phyloP scores from a whole-genome alignment of 2,329 filamentous ascomycete genomes.

The Xylaria sp. region DNA sequence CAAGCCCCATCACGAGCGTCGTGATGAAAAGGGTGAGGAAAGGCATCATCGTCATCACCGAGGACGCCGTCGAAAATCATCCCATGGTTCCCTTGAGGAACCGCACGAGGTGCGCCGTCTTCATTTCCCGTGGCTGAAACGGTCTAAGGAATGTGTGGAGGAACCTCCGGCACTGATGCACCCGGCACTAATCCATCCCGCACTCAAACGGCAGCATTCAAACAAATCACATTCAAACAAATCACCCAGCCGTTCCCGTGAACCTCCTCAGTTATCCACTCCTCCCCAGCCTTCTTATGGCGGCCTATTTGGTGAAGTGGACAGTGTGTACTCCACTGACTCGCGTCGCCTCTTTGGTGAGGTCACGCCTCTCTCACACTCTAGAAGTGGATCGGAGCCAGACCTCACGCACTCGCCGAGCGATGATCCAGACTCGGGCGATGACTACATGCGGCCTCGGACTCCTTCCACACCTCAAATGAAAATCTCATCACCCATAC shows the following conservation, averaged over 20 bases:
- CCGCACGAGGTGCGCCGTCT: conserved; percentile 39
- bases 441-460: conserved; percentile 49
- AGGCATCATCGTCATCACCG: conserved; percentile 34
- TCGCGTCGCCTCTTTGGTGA: conserved; percentile 49
- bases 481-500: conserved; percentile 63
- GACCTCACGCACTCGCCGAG: conserved; percentile 49
- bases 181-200: conserved; percentile 38
- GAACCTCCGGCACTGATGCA: conserved; percentile 37
- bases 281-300: conserved; percentile 43
- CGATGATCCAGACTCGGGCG: conserved; percentile 46
- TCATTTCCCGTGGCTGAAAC: conserved; percentile 45
- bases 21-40: conserved; percentile 40
- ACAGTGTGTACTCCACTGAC: conserved; percentile 45
- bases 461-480: conserved; percentile 44
- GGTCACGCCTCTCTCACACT: conserved; percentile 42
- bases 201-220: conserved; percentile 43
- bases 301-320: conserved; percentile 49
- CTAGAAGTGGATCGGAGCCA: conserved; percentile 46
- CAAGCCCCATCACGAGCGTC: conserved; percentile 46
- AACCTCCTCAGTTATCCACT: conserved; percentile 41
- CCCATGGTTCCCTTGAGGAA: conserved; percentile 42
- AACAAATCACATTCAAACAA: conserved; percentile 35
- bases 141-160: conserved; percentile 41
- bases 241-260: conserved; percentile 28
- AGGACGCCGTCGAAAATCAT: conserved; percentile 34